Evolutionary conservation across 192 early-diverging fungal species (phyloP).

Genomic region (Lobosporangium transversale): DNA sequence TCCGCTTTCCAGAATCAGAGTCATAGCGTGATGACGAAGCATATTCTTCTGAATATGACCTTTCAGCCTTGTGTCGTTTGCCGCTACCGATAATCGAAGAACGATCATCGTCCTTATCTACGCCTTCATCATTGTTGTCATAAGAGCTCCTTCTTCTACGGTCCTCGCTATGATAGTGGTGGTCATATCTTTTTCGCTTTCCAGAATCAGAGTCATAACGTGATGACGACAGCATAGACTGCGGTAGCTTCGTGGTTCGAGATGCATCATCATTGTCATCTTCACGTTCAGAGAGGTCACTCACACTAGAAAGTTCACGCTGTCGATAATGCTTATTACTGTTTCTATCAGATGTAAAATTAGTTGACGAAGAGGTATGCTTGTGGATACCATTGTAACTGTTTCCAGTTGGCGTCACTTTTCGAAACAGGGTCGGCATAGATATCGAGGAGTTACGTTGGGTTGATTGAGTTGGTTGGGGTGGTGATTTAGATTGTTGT

Average conservation of each 20-base stretch:
- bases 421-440: conserved; percentile 29
- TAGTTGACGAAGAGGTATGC: conserved; percentile 4
- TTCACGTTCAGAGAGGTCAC: conserved; percentile 44
- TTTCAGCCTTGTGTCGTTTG: conserved; percentile 21
- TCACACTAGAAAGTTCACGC: conserved; percentile 24
- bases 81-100: conserved; percentile 17
- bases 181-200: conserved; percentile 22
- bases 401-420: conserved; percentile 12
- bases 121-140: conserved; percentile 5
- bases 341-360: conserved; percentile 5
- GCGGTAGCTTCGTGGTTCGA: background rate
- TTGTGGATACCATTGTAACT: conserved; percentile 3
- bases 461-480: background rate
- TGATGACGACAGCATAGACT: conserved; percentile 17
- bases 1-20: conserved; percentile 31
- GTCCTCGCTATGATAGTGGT: background rate
- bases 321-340: conserved; percentile 23
- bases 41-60: conserved; percentile 41
- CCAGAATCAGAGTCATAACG: conserved; percentile 41
- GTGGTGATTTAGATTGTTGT: conserved; percentile 2
- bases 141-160: no score
- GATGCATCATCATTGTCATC: conserved; percentile 24
- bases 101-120: conserved; percentile 9
- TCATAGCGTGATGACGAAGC: conserved; percentile 24
- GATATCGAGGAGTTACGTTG: conserved; percentile 41